Evolutionary conservation across 2,329 filamentous ascomycete genomes (phyloP).

Genomic region (Mycocentrospora acerina): DNA sequence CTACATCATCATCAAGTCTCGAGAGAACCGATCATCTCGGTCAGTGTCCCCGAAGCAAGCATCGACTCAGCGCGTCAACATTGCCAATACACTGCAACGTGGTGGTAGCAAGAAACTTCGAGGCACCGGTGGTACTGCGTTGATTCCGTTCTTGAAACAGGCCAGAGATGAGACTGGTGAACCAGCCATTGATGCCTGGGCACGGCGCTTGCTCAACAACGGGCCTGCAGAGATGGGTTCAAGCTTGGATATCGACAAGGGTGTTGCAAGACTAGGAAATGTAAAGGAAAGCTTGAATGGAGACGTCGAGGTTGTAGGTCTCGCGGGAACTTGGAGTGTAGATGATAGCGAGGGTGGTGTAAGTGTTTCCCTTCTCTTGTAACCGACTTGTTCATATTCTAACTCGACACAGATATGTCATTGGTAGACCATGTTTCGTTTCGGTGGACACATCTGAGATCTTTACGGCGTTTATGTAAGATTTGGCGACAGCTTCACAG

Average conservation of each 20-base stretch:
- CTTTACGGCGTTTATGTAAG: too few species aligned
- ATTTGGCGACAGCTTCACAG: too few species aligned
- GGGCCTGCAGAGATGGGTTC: slow-evolving; percentile 42
- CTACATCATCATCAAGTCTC: slow-evolving; percentile 89
- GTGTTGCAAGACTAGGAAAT: slow-evolving; percentile 50
- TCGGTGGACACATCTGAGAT: not conserved
- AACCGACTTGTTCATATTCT: not conserved
- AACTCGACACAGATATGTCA: slow-evolving; percentile 26
- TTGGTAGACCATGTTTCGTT: slow-evolving; percentile 17
- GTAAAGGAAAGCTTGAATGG: slow-evolving; percentile 56
- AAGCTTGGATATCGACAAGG: slow-evolving; percentile 29
- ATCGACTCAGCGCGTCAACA: slow-evolving; percentile 54
- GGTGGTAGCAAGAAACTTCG: slow-evolving; percentile 62
- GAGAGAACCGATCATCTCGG: slow-evolving; percentile 68
- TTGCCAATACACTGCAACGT: slow-evolving; percentile 53
- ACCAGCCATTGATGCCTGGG: slow-evolving; percentile 74
- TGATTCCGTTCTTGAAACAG: slow-evolving; percentile 96
- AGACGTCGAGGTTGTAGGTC: slow-evolving; percentile 63
- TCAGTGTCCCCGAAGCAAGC: slow-evolving; percentile 58
- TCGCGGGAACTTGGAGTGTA: slow-evolving; percentile 86
- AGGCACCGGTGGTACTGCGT: slow-evolving; percentile 87
- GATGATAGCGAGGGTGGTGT: slow-evolving; percentile 72
- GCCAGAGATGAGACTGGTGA: slow-evolving; percentile 95
- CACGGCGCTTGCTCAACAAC: slow-evolving; percentile 58
- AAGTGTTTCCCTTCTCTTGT: slow-evolving; percentile 17